Evolutionary conservation across 306 rosid species (phyloP), one percentile per base, ranked within the genome.

Genomic region (Fagus sylvatica): DNA sequence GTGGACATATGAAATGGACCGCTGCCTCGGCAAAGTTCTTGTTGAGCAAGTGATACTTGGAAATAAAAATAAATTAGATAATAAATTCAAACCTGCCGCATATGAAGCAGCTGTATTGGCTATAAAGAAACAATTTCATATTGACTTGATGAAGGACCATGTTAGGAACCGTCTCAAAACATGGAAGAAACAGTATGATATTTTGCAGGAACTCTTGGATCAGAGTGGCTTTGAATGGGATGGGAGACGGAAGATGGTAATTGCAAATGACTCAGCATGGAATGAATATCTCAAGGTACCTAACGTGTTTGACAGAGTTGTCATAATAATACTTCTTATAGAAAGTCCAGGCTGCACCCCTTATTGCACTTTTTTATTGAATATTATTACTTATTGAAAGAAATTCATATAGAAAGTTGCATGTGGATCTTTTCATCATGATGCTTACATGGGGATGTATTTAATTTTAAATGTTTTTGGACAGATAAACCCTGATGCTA

Each of bases 1-100:
- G 81, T 88, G 91, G 91, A 83, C 88, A 71, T 79, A 78, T 77
- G 91, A 83, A 78, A 88, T 88, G 89, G 91, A 88, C 43, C 33
- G 73, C 51, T 88, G 88, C 59, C 73, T 85, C 8, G 79, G 80
- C 77, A 83, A 73, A 76, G 74, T 71, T 67, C 89, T 88, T 12
- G 82, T 81, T 72, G 79, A 88, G 76, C 91, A 83, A 71, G 80
- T 85, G 71, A 83, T 66, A 73, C 82, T 74, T 41, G 88, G 91
- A 53, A 81, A 88, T 71, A 80, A 83, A 81, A 79, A 82, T 73
- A 67, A 49, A 67, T 69, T 74, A 74, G 88, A 83, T 70, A 57
- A 83, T 77, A 82, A 83, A 81, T 65, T 85, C 69, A 85, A 72
- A 73, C 78, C 82, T 65, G 82, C 73, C 54, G 91, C 89, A 53